Evolutionary conservation across 441 rosid species (phyloP), one percentile per base, ranked within the genome.

Genomic region (Gossypium armourianum): DNA sequence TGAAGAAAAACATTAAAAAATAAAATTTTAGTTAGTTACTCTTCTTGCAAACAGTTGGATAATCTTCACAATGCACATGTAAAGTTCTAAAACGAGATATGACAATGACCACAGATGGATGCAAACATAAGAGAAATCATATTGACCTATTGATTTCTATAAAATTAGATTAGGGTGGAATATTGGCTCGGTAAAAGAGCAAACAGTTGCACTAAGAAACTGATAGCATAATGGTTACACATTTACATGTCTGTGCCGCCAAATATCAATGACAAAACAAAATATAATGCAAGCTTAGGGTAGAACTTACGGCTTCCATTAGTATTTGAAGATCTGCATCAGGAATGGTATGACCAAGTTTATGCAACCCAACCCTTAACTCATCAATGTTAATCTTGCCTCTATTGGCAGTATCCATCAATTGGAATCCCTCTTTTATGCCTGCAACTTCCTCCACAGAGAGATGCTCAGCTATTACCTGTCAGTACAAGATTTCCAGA

Each of bases 391-490:
- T 83, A 50, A 88, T 83, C 86, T 84, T 88, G 74, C 93, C 93
- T 76, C 82, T 86, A 45, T 80, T 82, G 74, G 47, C 72, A 26
- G 85, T 85, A 77, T 88, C 93, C 91, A 88, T 88, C 53, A 78
- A 16, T 73, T 79, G 82, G 78, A 88, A 88, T 43, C 83, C 87
- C 75, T 86, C 65, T 81, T 80, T 86, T 75, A 88, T 82, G 75
- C 88, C 91, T 6, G 91, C 88, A 24, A 84, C 88, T 77, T 88
- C 93, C 76, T 88, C 93, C 23, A 82, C 86, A 0, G 93, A 84
- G 77, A 88, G 78, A 79, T 85, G 89, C 82, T 88, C 87, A 49
- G 93, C 93, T 62, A 88, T 83, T 59, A 88, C 90, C 92, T 86
- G 74, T 68, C 54, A 16, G 49, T 62, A 76, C 45, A 45, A 62